Evolutionary conservation across 768 basidiomycete genomes (phyloP).

Genomic region (Hirschioporus abietinus): DNA sequence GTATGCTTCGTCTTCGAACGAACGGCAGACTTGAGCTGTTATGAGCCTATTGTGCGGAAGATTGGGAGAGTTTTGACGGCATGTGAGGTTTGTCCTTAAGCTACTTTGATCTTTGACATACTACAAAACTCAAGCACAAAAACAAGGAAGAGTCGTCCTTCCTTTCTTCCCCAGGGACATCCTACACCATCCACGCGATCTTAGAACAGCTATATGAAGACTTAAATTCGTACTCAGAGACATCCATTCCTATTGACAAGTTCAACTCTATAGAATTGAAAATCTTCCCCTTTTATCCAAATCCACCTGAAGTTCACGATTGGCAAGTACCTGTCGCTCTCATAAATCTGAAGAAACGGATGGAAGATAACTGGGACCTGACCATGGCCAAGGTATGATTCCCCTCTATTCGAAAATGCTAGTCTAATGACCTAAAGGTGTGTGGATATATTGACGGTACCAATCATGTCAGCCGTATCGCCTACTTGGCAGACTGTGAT

Average conservation of each 20-base stretch:
- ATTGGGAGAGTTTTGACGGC: constrained; percentile 81
- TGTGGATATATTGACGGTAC: constrained; percentile 83
- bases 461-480: constrained; percentile 88
- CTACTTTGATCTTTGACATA: neutral
- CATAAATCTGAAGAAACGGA: constrained; percentile 72
- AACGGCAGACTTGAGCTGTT: constrained; percentile 87
- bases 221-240: constrained; percentile 95
- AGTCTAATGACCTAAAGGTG: constrained; percentile 39
- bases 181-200: constrained; percentile 65
- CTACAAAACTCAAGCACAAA: constrained; percentile 2
- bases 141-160: constrained; percentile 82
- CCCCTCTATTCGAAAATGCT: constrained; percentile 4
- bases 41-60: constrained; percentile 94
- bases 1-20: constrained; percentile 95
- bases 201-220: constrained; percentile 97
- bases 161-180: constrained; percentile 68
- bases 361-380: constrained; percentile 94
- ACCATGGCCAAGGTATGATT: constrained; percentile 74
- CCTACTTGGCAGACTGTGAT: constrained; percentile 87
- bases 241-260: constrained; percentile 83
- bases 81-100: constrained; percentile 67
- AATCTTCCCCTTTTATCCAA: constrained; percentile 95
- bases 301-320: constrained; percentile 82
- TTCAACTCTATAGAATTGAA: constrained; percentile 95
- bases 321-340: constrained; percentile 95